Evolutionary conservation across 805 yeast genomes (phyloP).

Genomic region (Schwanniomyces pseudopolymorphus): DNA sequence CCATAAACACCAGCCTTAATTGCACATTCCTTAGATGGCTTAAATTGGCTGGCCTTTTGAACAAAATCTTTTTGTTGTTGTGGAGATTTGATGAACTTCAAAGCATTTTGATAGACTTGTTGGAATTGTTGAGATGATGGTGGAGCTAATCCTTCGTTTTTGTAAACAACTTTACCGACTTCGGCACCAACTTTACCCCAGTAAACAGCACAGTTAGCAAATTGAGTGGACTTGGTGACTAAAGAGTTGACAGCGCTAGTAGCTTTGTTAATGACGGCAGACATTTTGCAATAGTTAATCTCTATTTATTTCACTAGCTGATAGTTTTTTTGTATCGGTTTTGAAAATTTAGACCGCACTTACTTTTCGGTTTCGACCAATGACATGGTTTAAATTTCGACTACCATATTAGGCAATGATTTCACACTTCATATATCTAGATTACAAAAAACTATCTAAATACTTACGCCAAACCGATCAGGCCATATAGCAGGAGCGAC

Average conservation of each 20-base stretch:
- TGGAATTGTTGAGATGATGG: constrained; percentile 78
- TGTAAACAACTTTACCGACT: constrained; percentile 74
- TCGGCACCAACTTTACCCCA: constrained; percentile 73
- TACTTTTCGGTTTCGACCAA: constrained; percentile 11
- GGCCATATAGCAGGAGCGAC: constrained; percentile 90
- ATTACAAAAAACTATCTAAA: background rate
- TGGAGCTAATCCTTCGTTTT: constrained; percentile 91
- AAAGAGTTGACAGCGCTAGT: constrained; percentile 35
- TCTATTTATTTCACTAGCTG: background rate
- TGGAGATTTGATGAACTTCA: constrained; percentile 36
- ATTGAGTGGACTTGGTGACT: constrained; percentile 37
- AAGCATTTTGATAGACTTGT: constrained; percentile 58
- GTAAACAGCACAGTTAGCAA: constrained; percentile 63
- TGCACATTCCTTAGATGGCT: constrained; percentile 53
- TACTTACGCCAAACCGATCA: constrained; percentile 65
- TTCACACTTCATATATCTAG: background rate
- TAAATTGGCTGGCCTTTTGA: constrained; percentile 44
- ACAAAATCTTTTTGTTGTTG: constrained; percentile 61
- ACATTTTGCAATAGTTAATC: constrained; percentile 23
- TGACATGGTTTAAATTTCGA: constrained; percentile 12
- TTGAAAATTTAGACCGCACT: constrained; percentile 8
- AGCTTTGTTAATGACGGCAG: constrained; percentile 44
- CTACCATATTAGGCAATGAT: constrained; percentile 21
- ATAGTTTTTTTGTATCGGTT: background rate
- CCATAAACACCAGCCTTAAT: constrained; percentile 71